phyloP scores from a whole-genome alignment of 2,329 filamentous ascomycete genomes.

The Huntiella omanensis region DNA sequence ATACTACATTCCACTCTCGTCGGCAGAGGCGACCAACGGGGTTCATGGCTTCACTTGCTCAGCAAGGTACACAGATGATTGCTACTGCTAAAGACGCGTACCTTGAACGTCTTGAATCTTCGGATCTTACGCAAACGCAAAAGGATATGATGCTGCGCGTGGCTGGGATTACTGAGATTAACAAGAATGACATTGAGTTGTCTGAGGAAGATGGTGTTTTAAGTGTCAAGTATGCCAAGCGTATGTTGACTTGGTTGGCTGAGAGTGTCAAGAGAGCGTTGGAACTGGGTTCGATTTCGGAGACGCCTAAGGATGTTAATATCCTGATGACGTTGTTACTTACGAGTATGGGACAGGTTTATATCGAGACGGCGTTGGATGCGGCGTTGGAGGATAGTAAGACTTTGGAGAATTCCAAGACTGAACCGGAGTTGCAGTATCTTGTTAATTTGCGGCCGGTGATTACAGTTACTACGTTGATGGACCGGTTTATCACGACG shows the following conservation, averaged over 20 bases:
- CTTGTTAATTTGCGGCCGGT: conserved; percentile 61
- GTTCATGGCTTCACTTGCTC: conserved; percentile 81
- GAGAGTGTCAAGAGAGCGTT: conserved; percentile 83
- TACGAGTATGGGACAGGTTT: conserved; percentile 71
- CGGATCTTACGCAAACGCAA: conserved; percentile 72
- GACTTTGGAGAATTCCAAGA: conserved; percentile 59
- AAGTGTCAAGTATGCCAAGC: conserved; percentile 73
- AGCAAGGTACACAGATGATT: conserved; percentile 75
- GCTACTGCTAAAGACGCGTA: conserved; percentile 81
- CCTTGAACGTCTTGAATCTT: conserved; percentile 70
- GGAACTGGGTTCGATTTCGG: conserved; percentile 69
- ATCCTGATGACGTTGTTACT: conserved; percentile 69
- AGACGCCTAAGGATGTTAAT: conserved; percentile 87
- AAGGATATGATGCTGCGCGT: conserved; percentile 80
- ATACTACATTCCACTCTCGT: conserved; percentile 80
- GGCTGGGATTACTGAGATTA: conserved; percentile 61
- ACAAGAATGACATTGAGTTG: conserved; percentile 74
- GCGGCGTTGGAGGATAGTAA: conserved; percentile 56
- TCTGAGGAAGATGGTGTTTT: conserved; percentile 75
- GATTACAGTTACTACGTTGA: conserved; percentile 78
- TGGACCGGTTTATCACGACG: conserved; percentile 79
- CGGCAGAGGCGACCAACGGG: conserved; percentile 77
- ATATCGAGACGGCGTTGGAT: conserved; percentile 47
- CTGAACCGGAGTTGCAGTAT: conserved; percentile 74
- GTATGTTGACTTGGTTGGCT: conserved; percentile 94